These are phyloP conservation scores for Punctularia strigosozonata DNA, from an alignment of 768 basidiomycete species.

Conservation along the genomic window DNA sequence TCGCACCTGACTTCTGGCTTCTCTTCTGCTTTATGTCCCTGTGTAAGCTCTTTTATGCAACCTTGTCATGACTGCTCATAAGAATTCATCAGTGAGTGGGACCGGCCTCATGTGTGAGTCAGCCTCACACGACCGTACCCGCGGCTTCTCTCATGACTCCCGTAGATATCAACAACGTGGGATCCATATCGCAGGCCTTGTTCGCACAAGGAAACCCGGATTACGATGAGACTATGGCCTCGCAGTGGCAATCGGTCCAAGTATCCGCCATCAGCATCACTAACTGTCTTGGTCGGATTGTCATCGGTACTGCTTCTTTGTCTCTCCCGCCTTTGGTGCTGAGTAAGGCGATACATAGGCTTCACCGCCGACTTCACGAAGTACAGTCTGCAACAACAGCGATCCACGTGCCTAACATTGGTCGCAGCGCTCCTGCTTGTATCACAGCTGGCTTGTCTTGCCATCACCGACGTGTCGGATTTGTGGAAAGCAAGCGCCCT, in stretches of 20 bases:
- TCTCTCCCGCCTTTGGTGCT: too few relatives aligned
- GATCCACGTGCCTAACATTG: constrained; percentile 58
- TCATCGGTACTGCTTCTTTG: too few relatives aligned
- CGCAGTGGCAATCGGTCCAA: constrained; percentile 72
- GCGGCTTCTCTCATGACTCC: neutral
- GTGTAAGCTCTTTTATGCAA: constrained; percentile 25
- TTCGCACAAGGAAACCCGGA: constrained; percentile 45
- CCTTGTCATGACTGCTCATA: neutral
- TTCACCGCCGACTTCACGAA: constrained; percentile 57
- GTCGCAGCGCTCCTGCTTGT: constrained; percentile 58
- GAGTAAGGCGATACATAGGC: too few relatives aligned
- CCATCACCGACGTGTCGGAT: constrained; percentile 40
- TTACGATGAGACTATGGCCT: constrained; percentile 58
- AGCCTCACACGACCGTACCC: neutral
- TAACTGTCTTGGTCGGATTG: constrained; percentile 70
- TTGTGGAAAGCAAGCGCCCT: constrained; percentile 54
- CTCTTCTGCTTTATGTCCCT: constrained; percentile 43
- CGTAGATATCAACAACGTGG: constrained; percentile 79
- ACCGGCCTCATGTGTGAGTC: constrained; percentile 66
- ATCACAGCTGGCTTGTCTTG: constrained; percentile 53
- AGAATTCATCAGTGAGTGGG: constrained; percentile 40
- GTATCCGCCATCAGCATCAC: constrained; percentile 75
- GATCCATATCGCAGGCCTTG: constrained; percentile 60
- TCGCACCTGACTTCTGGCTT: constrained; percentile 51
- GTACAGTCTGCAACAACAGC: constrained; percentile 42